Percentiles rank a stretch among this genome's conserved stretches.
phyloP scores from a whole-genome alignment of 306 rosid species.

The Alnus rubra region DNA sequence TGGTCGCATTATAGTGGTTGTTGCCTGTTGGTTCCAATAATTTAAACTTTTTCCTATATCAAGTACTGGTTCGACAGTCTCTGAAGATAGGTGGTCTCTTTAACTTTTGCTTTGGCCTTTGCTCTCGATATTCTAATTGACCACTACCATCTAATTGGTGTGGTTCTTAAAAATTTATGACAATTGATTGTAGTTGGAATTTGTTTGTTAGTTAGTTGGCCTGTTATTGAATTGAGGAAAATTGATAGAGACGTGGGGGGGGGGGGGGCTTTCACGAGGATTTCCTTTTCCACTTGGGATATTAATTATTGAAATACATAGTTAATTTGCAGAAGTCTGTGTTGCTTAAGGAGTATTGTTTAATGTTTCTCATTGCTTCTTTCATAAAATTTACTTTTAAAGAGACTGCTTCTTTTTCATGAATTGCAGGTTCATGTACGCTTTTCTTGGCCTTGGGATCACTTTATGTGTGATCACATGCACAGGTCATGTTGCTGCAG shows the following conservation, averaged over 20 bases:
- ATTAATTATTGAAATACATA: not conserved
- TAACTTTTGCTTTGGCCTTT: not conserved
- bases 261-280: not conserved
- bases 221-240: not conserved
- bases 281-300: no score
- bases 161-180: no score
- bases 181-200: not conserved
- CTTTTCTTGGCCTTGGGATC: conserved; percentile 69
- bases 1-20: not conserved
- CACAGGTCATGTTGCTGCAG: conserved; percentile 83
- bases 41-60: not conserved
- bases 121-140: not conserved
- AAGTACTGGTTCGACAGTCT: not conserved
- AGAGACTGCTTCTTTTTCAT: conserved; percentile 2
- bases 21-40: not conserved
- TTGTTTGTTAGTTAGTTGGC: not conserved
- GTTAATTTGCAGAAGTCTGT: not conserved
- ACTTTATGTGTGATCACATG: conserved; percentile 64
- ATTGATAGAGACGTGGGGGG: no score
- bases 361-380: conserved; percentile 2
- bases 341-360: not conserved
- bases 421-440: conserved; percentile 74
- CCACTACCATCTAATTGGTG: not conserved
- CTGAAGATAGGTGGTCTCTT: not conserved
- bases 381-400: conserved; percentile 10